Base-by-base conservation (phyloP, 441 rosid genomes). In the Syzygium malaccense region DNA sequence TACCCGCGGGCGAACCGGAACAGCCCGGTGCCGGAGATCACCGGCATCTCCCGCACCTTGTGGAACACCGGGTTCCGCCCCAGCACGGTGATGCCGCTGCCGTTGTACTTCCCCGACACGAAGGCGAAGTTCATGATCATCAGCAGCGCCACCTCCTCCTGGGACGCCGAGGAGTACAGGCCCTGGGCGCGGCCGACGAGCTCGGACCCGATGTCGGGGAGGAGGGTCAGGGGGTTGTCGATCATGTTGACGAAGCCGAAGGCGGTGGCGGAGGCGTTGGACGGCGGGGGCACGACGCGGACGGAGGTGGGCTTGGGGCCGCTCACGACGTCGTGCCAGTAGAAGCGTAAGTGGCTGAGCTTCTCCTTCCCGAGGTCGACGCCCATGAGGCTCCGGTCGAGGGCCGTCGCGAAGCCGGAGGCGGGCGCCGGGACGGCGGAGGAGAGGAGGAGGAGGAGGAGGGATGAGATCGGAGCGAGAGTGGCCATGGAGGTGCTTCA, bases 171-270 rank as follows among this genome's bases (percentile, higher is more conserved):
- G 18, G n/a, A 12, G 83, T 75, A 75, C 17, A 75, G 51, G 83
- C 83, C 83, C 83, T 75, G 83, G 83, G 83, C 83, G n/a, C 51
- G 83, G 51, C 83, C 83, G 83, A 75, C 51, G 51, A 75, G 83
- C 83, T 75, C 51, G 51, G 83, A 75, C 83, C 51, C 17, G 18
- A 17, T 51, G 51, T 75, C 51, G 51, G 80, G 83, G 83, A 25
- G 83, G 51, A 41, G 18, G 51, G 83, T 75, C 51, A 75, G 83
- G 51, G 83, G 51, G 83, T 75, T 75, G 83, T 75, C 83, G 83
- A 75, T 75, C n/a, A 75, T 7, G 83, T 75, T 75, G n/a, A 75
- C n/a, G 83, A 23, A 4, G n/a, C 83, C 83, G 51, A 75, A 75
- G 51, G 15, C 49, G 83, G 51, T 75, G 83, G 51, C n/a, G 5